These are phyloP conservation scores for Cladorrhinum samala DNA, from an alignment of 495 filamentous ascomycete genomes.

Conservation along the genomic window DNA sequence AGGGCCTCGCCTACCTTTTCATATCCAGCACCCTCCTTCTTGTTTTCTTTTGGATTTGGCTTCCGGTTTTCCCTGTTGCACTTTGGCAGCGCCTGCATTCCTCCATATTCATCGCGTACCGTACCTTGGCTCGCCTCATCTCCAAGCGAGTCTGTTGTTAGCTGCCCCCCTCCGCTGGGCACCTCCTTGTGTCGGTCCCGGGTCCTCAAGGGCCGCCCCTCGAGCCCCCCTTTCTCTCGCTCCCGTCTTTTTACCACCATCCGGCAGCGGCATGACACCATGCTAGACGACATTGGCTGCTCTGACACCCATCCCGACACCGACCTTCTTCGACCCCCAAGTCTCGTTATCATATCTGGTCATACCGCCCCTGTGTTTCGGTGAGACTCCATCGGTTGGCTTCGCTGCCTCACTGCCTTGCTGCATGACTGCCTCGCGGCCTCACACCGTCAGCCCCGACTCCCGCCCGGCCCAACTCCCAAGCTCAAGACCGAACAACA, in stretches of 20 bases:
- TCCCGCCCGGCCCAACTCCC: not conserved
- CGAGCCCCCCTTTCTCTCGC: slow-evolving; percentile 2
- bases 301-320: slow-evolving; percentile 8
- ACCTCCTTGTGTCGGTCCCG: not conserved
- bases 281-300: slow-evolving; percentile 21
- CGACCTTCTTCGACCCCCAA: slow-evolving; percentile 12
- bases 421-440: slow-evolving; percentile 3
- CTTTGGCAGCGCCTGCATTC: not conserved
- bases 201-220: not conserved
- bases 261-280: slow-evolving; percentile 25
- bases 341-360: not conserved
- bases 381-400: slow-evolving; percentile 4
- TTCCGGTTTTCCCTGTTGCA: not conserved
- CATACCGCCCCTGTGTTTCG: not conserved
- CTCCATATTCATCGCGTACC: too few species aligned
- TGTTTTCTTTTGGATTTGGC: not conserved
- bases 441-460: too few species aligned
- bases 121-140: too few species aligned
- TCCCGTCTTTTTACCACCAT: slow-evolving; percentile 5
- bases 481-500: not conserved
- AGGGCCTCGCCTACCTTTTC: not conserved
- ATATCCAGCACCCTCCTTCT: not conserved
- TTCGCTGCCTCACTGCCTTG: slow-evolving; percentile 2
- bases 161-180: not conserved
- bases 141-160: too few species aligned